Evolutionary conservation across 2,329 filamentous ascomycete species (phyloP).

Genomic region (Pleoardoris graminearum): DNA sequence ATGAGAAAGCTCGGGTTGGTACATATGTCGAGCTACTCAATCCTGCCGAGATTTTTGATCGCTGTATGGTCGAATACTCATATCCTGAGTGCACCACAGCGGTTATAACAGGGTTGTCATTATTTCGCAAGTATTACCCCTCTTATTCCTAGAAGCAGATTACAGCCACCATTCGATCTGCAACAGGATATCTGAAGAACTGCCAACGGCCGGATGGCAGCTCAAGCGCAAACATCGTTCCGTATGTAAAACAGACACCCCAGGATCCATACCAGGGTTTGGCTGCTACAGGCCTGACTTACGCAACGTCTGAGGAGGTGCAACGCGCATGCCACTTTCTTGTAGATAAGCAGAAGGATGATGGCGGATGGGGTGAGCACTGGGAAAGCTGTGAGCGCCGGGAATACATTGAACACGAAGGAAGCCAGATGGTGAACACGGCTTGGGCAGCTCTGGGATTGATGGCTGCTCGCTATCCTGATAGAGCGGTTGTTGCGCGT

Average conservation of each 20-base stretch:
- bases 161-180: conserved; percentile 68
- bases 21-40: conserved; percentile 83
- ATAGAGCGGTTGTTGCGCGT: conserved; percentile 66
- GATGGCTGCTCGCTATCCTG: conserved; percentile 66
- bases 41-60: conserved; percentile 91
- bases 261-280: conserved; percentile 89
- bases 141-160: conserved; percentile 79
- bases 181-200: conserved; percentile 79
- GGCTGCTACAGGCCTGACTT: conserved; percentile 77
- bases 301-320: conserved; percentile 70
- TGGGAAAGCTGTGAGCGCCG: conserved; percentile 82
- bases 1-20: conserved; percentile 80
- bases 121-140: conserved; percentile 81
- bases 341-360: conserved; percentile 77
- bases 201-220: conserved; percentile 78
- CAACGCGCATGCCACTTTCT: conserved; percentile 83
- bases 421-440: conserved; percentile 90
- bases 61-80: conserved; percentile 99
- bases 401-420: conserved; percentile 74
- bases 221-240: conserved; percentile 98
- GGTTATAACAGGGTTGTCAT: conserved; percentile 80
- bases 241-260: conserved; percentile 98
- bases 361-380: conserved; percentile 96
- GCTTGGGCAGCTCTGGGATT: conserved; percentile 70
- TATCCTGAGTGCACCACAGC: conserved; percentile 98